Evolutionary conservation across 805 yeast genomes (phyloP).

Genomic region (Ascoidea tarda): DNA sequence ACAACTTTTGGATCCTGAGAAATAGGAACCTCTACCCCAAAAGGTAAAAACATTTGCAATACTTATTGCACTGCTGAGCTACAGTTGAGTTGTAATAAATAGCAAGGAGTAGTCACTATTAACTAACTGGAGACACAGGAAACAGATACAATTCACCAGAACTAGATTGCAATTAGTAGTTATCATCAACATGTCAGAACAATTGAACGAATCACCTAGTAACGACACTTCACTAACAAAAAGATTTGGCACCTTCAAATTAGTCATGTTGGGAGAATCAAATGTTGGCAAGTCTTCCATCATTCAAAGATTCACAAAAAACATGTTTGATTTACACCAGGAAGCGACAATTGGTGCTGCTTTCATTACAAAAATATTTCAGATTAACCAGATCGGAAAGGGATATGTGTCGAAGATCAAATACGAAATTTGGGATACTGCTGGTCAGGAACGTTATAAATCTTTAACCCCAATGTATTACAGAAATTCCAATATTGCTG

Average conservation of each 20-base stretch:
- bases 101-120: no score
- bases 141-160: no score
- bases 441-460: constrained; percentile 82
- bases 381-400: constrained; percentile 6
- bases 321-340: constrained; percentile 6
- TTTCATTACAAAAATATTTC: constrained; percentile 71
- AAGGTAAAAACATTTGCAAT: no score
- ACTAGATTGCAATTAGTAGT: no score
- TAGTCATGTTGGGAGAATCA: constrained; percentile 27
- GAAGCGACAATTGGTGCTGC: constrained; percentile 96
- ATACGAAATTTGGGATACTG: constrained; percentile 80
- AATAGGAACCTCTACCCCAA: no score
- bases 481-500: constrained; percentile 65
- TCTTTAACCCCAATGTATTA: constrained; percentile 77
- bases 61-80: no score
- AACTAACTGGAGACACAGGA: no score
- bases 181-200: no score
- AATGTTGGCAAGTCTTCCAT: constrained; percentile 61
- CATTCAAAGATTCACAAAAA: constrained; percentile 63
- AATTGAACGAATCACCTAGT: no score
- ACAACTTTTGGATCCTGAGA: no score
- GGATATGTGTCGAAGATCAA: constrained; percentile 24
- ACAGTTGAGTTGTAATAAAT: no score
- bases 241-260: not conserved
- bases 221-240: no score